Conservation (phyloP, 1,284 basidiomycete species). For the Austroboletus niveus region DNA sequence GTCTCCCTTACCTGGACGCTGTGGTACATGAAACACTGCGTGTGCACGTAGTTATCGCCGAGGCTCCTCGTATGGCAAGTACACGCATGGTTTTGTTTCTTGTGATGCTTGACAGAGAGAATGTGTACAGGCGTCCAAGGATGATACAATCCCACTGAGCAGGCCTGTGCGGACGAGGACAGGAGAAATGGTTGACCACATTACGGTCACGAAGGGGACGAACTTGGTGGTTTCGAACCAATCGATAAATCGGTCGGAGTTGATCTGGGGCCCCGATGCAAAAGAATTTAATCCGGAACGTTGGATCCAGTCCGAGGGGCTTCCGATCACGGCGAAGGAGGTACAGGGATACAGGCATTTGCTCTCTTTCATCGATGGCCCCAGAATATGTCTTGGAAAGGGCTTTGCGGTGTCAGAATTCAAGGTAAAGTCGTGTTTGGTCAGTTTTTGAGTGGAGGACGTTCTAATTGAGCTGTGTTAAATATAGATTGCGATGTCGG, state of each 20-base stretch:
- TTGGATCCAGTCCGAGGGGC: slow-evolving; percentile 34
- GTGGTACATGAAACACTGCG: slow-evolving; percentile 27
- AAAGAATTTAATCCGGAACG: slow-evolving; percentile 41
- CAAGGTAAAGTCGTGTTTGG: slow-evolving; percentile 16
- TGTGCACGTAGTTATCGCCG: slow-evolving; percentile 21
- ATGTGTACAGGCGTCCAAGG: slow-evolving; percentile 40
- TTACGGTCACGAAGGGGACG: slow-evolving; percentile 48
- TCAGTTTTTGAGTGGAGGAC: no score
- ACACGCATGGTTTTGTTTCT: accelerated
- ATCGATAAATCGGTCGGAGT: slow-evolving; percentile 46
- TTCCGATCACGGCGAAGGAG: slow-evolving; percentile 18
- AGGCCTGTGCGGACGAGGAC: slow-evolving; percentile 38
- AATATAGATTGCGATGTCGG: no score
- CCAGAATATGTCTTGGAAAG: slow-evolving; percentile 32
- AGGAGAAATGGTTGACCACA: slow-evolving; percentile 38
- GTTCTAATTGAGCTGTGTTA: no score
- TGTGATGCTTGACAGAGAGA: not conserved
- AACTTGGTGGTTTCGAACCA: slow-evolving; percentile 39
- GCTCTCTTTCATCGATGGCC: slow-evolving; percentile 32
- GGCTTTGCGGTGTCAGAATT: slow-evolving; percentile 33
- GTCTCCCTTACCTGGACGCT: slow-evolving; percentile 30
- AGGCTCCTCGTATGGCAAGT: slow-evolving; percentile 44
- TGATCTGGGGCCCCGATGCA: slow-evolving; percentile 46
- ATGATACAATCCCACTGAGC: slow-evolving; percentile 54
- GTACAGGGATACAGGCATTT: slow-evolving; percentile 30